These are phyloP conservation scores for Lepidium aucheri DNA, from an alignment of 345 rosid genomes.

Conservation along the genomic window DNA sequence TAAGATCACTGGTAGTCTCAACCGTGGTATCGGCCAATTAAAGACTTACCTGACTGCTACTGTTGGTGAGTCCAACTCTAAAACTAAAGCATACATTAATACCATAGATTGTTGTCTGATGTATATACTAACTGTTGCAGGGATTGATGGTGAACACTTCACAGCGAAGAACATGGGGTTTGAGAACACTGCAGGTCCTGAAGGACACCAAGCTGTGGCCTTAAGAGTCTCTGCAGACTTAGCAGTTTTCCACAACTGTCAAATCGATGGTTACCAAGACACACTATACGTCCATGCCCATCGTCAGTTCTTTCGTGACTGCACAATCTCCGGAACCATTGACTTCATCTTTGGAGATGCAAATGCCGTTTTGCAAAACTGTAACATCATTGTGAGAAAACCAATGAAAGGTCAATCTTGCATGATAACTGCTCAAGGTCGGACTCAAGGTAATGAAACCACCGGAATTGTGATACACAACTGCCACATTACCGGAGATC, in stretches of 20 bases:
- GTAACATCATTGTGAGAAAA: slow-evolving; percentile 14
- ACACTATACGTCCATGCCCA: slow-evolving; percentile 17
- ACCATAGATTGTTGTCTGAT: too few species aligned
- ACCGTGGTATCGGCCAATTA: slow-evolving; percentile 31
- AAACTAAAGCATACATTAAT: not conserved
- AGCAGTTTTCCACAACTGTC: slow-evolving; percentile 6
- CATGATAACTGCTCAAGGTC: slow-evolving; percentile 19
- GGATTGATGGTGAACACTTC: slow-evolving; percentile 29
- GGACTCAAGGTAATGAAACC: not conserved
- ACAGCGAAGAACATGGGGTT: slow-evolving; percentile 19
- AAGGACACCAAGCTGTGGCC: slow-evolving; percentile 21
- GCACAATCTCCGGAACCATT: slow-evolving; percentile 16
- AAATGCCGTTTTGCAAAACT: not conserved
- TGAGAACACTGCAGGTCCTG: slow-evolving; percentile 22
- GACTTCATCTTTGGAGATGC: slow-evolving; percentile 30
- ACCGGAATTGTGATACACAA: slow-evolving; percentile 10
- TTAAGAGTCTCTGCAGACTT: slow-evolving; percentile 4
- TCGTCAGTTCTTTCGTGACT: slow-evolving; percentile 25
- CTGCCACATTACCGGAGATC: slow-evolving; percentile 15
- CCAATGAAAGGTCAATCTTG: slow-evolving; percentile 14
- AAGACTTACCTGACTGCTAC: slow-evolving; percentile 49
- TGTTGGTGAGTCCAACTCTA: slow-evolving; percentile 35
- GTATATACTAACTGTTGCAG: not conserved
- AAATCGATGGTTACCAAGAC: slow-evolving; percentile 26
- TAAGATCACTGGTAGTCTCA: slow-evolving; percentile 44